Evolutionary conservation across 129 eudicot genomes (phyloP), one percentile per base, ranked within the genome.

Genomic region (Dittrichia graveolens): DNA sequence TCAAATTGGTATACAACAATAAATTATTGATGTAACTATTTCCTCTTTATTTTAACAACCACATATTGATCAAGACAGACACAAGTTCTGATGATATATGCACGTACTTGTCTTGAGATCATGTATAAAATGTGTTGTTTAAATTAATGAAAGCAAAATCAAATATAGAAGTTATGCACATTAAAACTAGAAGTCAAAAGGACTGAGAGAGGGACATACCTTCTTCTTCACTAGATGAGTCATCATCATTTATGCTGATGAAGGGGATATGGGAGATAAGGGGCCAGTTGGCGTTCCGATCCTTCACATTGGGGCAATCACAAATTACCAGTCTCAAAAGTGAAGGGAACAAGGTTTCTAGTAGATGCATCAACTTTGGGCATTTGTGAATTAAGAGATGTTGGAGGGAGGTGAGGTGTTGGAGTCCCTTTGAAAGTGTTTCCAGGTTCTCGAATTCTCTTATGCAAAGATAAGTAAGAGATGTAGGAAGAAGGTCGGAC

Each of bases 371-470:
- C 7, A 59, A 3, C 44, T 35, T 34, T 9, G 18, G 65, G 44
- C 44, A 59, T 0, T 5, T 2, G 0, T 0, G 0, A 34, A 58
- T 4, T 3, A 15, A 2, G 16, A 48, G 54, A 48, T 34, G 18
- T 11, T 31, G 65, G 65, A 59, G 19, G 65, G 43, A 59, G 65
- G 65, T 34, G 57, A 66, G 71, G 6, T 46, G 71, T 66, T 66
- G 43, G 57, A 60, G 65, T 60, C 65, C 65, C 24, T 2, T 38
- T 3, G 61, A 63, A 63, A 63, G 1, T 63, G 50, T n/a, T 63
- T 63, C 68, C 50, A 63, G 4, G 1, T 15, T 24, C 31, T 24
- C 31, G 2, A 24, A 24, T 24, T 24, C 31, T 24, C 31, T 24
- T 24, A 24, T 24, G 31, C 0, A 2, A 24, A 24, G 31, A 24